Evolutionary conservation across 495 filamentous ascomycete genomes (phyloP).

Genomic region (Endocarpon pusillum): DNA sequence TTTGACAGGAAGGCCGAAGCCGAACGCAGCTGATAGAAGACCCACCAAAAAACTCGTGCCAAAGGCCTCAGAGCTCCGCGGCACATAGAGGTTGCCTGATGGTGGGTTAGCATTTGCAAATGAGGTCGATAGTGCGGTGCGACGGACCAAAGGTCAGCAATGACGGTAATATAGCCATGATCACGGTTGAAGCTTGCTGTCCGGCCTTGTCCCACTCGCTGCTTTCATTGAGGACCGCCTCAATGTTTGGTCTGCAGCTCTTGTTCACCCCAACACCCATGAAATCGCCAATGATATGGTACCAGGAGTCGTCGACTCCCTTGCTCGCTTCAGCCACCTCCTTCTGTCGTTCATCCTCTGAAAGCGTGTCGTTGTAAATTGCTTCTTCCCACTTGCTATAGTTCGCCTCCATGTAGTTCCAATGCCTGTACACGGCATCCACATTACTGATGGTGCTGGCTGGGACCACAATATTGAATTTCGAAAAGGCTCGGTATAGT

Average conservation of each 20-base stretch:
- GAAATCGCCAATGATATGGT: slow-evolving; percentile 5
- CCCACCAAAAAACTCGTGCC: slow-evolving; percentile 8
- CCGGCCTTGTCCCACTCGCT: slow-evolving; percentile 8
- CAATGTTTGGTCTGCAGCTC: slow-evolving; percentile 3
- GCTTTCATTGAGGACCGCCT: slow-evolving; percentile 3
- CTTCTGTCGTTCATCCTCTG: no score
- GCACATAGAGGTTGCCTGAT: slow-evolving; percentile 4
- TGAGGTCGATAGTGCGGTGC: neutral
- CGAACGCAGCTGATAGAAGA: slow-evolving; percentile 6
- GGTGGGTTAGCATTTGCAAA: neutral
- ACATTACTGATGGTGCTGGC: no score
- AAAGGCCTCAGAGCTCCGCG: slow-evolving; percentile 10
- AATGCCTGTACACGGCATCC: no score
- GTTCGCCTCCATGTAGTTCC: no score
- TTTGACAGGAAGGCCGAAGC: slow-evolving; percentile 7
- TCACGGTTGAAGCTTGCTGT: slow-evolving; percentile 5
- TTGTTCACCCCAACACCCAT: slow-evolving; percentile 5
- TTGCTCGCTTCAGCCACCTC: no score
- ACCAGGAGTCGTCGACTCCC: no score
- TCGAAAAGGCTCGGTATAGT: no score
- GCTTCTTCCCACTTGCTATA: no score
- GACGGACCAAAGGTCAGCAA: slow-evolving; percentile 10
- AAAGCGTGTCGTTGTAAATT: no score
- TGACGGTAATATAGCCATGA: slow-evolving; percentile 10
- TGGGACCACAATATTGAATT: no score